Percentiles rank a stretch among this genome's conserved stretches.
These are phyloP conservation scores for Daldinia sp. DNA, from an alignment of 2,329 filamentous ascomycete genomes.

Conservation along the genomic window DNA sequence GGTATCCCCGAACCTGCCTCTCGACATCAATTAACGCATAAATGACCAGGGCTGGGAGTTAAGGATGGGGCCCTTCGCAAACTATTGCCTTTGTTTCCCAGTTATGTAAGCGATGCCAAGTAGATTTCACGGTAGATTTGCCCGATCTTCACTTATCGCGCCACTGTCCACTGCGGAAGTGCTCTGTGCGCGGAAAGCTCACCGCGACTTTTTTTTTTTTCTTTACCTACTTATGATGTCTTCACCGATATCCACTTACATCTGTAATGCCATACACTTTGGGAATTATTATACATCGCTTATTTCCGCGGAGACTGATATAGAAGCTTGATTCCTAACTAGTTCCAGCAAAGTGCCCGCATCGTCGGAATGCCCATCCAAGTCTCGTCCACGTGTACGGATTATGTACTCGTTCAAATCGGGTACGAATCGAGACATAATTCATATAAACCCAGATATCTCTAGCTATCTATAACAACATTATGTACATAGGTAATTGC, in stretches of 20 bases:
- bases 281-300: background rate
- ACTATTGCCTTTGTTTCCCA: conserved; percentile 24
- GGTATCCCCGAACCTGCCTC: conserved; percentile 28
- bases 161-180: background rate
- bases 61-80: conserved; percentile 28
- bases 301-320: conserved; percentile 7
- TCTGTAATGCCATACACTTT: background rate
- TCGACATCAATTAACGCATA: conserved; percentile 14
- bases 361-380: background rate
- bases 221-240: conserved; percentile 1
- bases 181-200: conserved; percentile 12
- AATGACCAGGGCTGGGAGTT: conserved; percentile 14
- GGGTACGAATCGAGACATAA: conserved; percentile 21
- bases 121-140: conserved; percentile 14
- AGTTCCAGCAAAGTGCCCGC: conserved; percentile 3
- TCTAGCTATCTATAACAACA: background rate
- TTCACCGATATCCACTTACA: conserved; percentile 10
- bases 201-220: conserved; percentile 23
- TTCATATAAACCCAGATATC: background rate
- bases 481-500: too few relatives aligned
- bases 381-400: conserved; percentile 11
- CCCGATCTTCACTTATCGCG: conserved; percentile 12
- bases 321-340: background rate
- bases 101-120: conserved; percentile 25
- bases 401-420: conserved; percentile 20